A percentile compares a stretch with the other conserved stretches of the same genome.
Evolutionary conservation across 441 rosid genomes (phyloP).

Genomic region (Macaranga tanarius): DNA sequence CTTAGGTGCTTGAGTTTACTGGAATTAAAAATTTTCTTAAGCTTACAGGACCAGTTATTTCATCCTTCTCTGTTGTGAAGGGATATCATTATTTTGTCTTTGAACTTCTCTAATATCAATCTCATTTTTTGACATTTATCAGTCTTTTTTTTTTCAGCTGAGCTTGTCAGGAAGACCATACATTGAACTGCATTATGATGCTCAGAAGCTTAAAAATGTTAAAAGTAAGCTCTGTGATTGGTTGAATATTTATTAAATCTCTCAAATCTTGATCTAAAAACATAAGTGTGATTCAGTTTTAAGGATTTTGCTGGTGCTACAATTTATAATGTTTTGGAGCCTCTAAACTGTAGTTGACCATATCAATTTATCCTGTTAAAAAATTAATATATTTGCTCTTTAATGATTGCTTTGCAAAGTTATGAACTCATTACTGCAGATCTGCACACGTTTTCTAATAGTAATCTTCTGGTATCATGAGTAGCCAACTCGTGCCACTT

Average conservation of each 20-base stretch:
- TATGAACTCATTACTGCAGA: no score
- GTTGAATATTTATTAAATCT: not conserved
- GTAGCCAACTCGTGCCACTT: conserved; percentile 34
- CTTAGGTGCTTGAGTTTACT: not conserved
- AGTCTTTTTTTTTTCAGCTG: conserved; percentile 38
- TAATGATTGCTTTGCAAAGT: not conserved
- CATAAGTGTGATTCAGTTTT: not conserved
- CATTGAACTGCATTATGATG: conserved; percentile 34
- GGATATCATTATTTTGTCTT: conserved; percentile 7
- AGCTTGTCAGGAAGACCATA: conserved; percentile 31
- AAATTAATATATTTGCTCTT: not conserved
- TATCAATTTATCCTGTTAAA: conserved; percentile 12
- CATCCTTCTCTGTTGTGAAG: not conserved
- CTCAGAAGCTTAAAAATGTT: conserved; percentile 38
- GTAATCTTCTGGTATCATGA: conserved; percentile 27
- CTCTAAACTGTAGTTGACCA: conserved; percentile 7
- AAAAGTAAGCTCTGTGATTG: conserved; percentile 43
- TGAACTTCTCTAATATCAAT: not conserved
- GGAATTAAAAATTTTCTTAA: not conserved
- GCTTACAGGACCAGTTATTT: not conserved
- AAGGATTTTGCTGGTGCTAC: conserved; percentile 5
- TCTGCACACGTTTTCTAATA: conserved; percentile 15
- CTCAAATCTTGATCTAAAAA: not conserved
- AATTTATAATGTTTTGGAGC: conserved; percentile 1
- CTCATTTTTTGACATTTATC: conserved; percentile 10